Percentiles rank a stretch among this genome's conserved stretches.
Evolutionary conservation across 768 basidiomycete species (phyloP).

Genomic region (Podaxis sp.): DNA sequence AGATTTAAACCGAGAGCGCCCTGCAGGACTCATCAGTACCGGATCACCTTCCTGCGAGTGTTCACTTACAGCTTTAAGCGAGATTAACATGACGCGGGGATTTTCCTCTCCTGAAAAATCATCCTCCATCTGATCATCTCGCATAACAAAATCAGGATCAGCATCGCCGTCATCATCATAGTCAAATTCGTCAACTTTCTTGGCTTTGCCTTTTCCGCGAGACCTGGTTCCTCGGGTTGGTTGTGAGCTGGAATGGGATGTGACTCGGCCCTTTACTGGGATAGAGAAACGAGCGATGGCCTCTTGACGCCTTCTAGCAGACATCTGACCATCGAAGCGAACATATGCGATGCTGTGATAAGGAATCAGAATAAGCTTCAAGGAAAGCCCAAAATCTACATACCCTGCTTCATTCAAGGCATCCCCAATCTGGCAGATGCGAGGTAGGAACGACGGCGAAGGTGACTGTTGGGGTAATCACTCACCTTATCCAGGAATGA

Average conservation of each 20-base stretch:
- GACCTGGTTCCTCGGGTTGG: background rate
- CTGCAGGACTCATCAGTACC: constrained; percentile 23
- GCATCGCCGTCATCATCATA: constrained; percentile 28
- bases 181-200: constrained; percentile 21
- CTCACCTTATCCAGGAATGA: constrained; percentile 77
- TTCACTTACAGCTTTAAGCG: constrained; percentile 64
- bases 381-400: constrained; percentile 16
- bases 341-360: constrained; percentile 64
- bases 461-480: background rate
- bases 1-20: constrained; percentile 87
- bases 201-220: constrained; percentile 9
- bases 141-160: constrained; percentile 34
- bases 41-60: background rate
- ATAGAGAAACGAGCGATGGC: constrained; percentile 72
- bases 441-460: background rate
- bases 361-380: background rate
- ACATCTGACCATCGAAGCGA: constrained; percentile 85
- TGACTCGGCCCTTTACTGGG: constrained; percentile 45
- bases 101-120: constrained; percentile 36
- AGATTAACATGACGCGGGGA: constrained; percentile 83
- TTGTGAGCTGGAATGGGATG: background rate
- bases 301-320: constrained; percentile 76
- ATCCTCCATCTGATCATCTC: constrained; percentile 24
- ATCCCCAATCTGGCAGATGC: constrained; percentile 57
- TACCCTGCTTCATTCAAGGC: constrained; percentile 66